These are phyloP conservation scores for Colletotrichum paranaense DNA, from an alignment of 2,329 filamentous ascomycete species.

Conservation along the genomic window DNA sequence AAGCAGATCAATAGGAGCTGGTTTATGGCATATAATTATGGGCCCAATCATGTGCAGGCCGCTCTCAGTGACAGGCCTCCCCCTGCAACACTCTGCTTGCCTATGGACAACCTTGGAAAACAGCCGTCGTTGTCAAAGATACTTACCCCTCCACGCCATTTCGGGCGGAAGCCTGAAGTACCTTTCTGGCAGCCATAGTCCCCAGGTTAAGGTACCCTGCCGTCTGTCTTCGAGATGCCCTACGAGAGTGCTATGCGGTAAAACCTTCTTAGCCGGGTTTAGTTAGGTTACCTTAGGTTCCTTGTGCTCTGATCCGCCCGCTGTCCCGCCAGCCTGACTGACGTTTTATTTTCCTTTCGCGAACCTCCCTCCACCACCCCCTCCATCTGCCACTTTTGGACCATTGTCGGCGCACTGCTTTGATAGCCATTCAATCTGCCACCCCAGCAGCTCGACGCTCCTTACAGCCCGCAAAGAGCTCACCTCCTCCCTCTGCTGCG, in stretches of 20 bases:
- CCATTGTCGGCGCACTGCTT: conserved; percentile 24
- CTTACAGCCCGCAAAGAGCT: conserved; percentile 11
- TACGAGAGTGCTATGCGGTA: background rate
- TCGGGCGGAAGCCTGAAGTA: background rate
- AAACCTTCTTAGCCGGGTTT: conserved; percentile 9
- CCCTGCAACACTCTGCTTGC: background rate
- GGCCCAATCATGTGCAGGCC: background rate
- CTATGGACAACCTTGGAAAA: background rate
- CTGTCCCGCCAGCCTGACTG: conserved; percentile 36
- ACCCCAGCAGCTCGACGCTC: conserved; percentile 26
- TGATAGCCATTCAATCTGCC: conserved; percentile 26
- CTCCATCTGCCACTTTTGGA: conserved; percentile 32
- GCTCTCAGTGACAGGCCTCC: background rate
- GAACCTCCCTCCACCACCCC: conserved; percentile 29
- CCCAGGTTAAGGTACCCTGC: conserved; percentile 6
- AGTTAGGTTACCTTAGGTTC: conserved; percentile 17
- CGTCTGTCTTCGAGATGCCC: background rate
- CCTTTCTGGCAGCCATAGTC: background rate
- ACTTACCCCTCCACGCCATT: background rate
- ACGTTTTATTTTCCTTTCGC: conserved; percentile 36
- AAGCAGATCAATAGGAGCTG: background rate
- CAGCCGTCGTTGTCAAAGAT: background rate
- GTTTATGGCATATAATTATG: background rate
- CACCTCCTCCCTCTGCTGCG: background rate
- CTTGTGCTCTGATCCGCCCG: conserved; percentile 23